phyloP scores from a whole-genome alignment of 129 eudicot genomes.

The Artemisia annua region DNA sequence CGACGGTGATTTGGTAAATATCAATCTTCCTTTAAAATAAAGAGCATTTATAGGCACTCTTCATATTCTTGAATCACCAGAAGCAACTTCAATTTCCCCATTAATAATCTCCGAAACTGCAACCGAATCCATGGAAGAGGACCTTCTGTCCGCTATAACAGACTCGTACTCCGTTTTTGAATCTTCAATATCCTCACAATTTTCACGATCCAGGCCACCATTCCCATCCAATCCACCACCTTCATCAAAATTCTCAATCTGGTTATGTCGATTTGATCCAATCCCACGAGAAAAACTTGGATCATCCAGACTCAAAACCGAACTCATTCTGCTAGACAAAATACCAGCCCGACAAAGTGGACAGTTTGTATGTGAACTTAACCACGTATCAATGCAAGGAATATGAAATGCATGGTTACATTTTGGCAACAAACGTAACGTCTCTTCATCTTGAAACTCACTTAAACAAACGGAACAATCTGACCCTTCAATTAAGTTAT shows the following conservation, averaged over 20 bases:
- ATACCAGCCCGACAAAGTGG: slow-evolving; percentile 68
- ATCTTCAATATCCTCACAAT: slow-evolving; percentile 30
- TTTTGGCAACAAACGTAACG: slow-evolving; percentile 55
- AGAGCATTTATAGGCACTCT: not conserved
- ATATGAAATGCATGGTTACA: slow-evolving; percentile 77
- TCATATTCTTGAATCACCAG: slow-evolving; percentile 3
- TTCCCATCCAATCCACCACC: slow-evolving; percentile 15
- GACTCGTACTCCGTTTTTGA: slow-evolving; percentile 30
- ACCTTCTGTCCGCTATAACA: slow-evolving; percentile 22
- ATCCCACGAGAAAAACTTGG: slow-evolving; percentile 1
- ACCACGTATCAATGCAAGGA: slow-evolving; percentile 70
- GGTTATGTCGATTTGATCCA: slow-evolving; percentile 11
- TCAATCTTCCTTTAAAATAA: not conserved
- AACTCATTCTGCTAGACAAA: slow-evolving; percentile 27
- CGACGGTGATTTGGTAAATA: not conserved
- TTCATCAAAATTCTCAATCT: slow-evolving; percentile 25
- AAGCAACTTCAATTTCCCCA: slow-evolving; percentile 15
- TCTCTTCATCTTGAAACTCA: slow-evolving; percentile 58
- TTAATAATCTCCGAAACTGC: slow-evolving; percentile 15
- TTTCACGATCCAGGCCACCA: slow-evolving; percentile 10
- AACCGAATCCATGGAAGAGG: slow-evolving; percentile 46
- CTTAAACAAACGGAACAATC: slow-evolving; percentile 70
- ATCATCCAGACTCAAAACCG: slow-evolving; percentile 25
- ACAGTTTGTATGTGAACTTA: slow-evolving; percentile 65
- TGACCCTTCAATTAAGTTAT: slow-evolving; percentile 49